Base-by-base conservation (phyloP, 129 eudicot species). In the carrot (Daucus carota) region DNA sequence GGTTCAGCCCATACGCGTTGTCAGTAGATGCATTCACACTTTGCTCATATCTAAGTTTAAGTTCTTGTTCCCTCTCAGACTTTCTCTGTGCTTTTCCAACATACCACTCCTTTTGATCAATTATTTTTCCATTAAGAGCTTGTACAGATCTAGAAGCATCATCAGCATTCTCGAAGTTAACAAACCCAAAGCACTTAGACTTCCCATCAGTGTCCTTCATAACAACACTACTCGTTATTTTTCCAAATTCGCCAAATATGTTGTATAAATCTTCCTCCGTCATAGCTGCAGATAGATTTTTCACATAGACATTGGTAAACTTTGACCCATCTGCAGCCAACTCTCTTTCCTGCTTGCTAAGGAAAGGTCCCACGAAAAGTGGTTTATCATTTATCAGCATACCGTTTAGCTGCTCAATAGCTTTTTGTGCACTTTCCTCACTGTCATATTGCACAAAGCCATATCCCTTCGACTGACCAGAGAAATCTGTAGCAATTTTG, bases 81-180 rank as follows among this genome's bases (percentile, higher is more conserved):
- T 91, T 94, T 70, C 91, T 94, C 78, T 94, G 98, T 38, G 98
- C 98, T 85, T 86, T 89, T 17, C 98, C 97, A 59, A 94, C 98
- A 79, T 78, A 94, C 98, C 93, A 91, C 67, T 89, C 97, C 78
- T 94, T 94, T 12, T 91, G 85, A 80, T 91, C 96, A 85, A 94
- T 38, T 76, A 81, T 89, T 22, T 84, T 77, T 6, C 98, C 98
- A 69, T 94, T 94, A n/a, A 94, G 88, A 52, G 90, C 86, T 18
- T 91, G 96, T 8, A 94, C 97, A 75, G 97, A 89, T 77, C 67
- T 89, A 9, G 90, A 96, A 72, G 98, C 98, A 80, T 83, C 98
- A 18, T 89, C 97, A 22, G 97, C 85, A 80, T 87, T 86, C 77
- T 94, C 98, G 81, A 89, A 94, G 84, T 94, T 94, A 14, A 94